phyloP scores from a whole-genome alignment of 768 basidiomycete species.

The Boletus barrowsii region DNA sequence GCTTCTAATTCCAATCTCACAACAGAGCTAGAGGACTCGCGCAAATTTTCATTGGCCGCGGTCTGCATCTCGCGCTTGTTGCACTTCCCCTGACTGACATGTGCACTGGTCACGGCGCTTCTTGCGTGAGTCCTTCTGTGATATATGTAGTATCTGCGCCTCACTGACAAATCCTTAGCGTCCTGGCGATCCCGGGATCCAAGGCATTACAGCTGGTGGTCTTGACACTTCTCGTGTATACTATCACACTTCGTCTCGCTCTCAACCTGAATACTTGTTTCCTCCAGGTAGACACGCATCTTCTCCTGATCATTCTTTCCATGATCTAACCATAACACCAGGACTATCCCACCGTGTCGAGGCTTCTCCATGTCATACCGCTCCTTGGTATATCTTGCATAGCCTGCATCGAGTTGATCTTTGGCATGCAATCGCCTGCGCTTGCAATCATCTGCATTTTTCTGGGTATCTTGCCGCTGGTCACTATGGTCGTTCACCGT shows the following conservation, averaged over 20 bases:
- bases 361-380: constrained; percentile 18
- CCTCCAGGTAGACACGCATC: neutral
- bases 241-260: constrained; percentile 18
- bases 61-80: neutral
- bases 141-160: too few relatives aligned
- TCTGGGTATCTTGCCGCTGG: constrained; percentile 9
- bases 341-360: constrained; percentile 2
- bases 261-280: neutral
- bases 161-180: neutral
- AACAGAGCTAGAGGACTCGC: neutral
- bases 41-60: neutral
- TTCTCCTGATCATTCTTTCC: too few relatives aligned
- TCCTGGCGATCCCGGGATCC: constrained; percentile 14
- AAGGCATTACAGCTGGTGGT: constrained; percentile 2
- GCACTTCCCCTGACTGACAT: neutral
- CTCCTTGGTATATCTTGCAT: constrained; percentile 11
- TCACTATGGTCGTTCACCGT: neutral
- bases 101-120: neutral
- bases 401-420: constrained; percentile 7
- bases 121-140: constrained; percentile 11
- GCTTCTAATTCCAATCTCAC: too few relatives aligned
- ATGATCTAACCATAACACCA: too few relatives aligned
- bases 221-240: constrained; percentile 23
- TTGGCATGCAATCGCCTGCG: constrained; percentile 6
- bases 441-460: constrained; percentile 9